Base-by-base conservation (phyloP, 2,329 filamentous ascomycete species). In the Lasiodiplodia sp. region DNA sequence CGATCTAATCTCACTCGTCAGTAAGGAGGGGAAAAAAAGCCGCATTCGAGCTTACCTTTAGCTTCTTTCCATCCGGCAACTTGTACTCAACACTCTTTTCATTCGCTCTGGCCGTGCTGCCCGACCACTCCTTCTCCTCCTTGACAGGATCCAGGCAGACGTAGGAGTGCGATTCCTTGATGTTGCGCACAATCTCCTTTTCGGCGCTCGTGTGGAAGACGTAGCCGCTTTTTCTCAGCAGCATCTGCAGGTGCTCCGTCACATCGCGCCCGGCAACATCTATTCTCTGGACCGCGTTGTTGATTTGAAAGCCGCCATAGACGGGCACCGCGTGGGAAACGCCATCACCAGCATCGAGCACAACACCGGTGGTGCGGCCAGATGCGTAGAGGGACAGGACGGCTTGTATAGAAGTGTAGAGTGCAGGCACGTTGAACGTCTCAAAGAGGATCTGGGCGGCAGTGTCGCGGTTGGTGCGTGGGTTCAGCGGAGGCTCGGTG, bases 361-460 rank as follows among this genome's bases (percentile, higher is more conserved):
- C 96, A 71, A 98, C 94, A 74, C 96, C 96, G 4, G 96, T 98
- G 28, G 96, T 98, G 73, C 96, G 91, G 25, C 96, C 96, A 67
- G 93, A 97, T 67, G 96, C 95, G 82, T 99, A 99, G 70, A 99
- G 85, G 57, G 95, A 97, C 68, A 99, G 88, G 23, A 98, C 94
- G 0, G 96, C 96, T 84, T 99, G 96, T 73, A 99, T 97, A 2
- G 94, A 97, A 68, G 93, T 97, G 83, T 97, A 97, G 56, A 98
- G 86, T 4, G 96, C 96, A 14, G 96, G 96, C 12, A 98, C 95
- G 78, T 98, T 98, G 86, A 98, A 98, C 2, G 95, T 97, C 83
- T 99, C 96, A 82, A 99, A 99, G 68, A 99, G 89, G 72, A 99
- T 96, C 81, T 99, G 96, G 52, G 96, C 96, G 49, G 96, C 96